Evolutionary conservation across 805 yeast genomes (phyloP), one percentile per base, ranked within the genome.

Genomic region (Kazachstania kunashirensis): DNA sequence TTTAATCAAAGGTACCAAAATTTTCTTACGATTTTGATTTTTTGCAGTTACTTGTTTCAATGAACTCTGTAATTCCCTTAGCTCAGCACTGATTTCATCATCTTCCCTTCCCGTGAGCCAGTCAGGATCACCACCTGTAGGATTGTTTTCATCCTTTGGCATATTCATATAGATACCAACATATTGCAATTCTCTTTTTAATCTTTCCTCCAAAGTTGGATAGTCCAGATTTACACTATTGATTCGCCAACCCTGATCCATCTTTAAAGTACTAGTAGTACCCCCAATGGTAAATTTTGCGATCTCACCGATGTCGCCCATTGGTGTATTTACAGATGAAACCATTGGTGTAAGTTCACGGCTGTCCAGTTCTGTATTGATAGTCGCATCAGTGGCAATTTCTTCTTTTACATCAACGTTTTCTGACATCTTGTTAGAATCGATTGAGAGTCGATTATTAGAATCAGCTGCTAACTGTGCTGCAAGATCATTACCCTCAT

Each of bases 1-100:
- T 47, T 86, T 89, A 12, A 92, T 70, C 1, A 79, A 49, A 1
- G 95, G 94, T 18, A 78, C 62, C 25, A 92, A 53, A 28, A 66
- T 62, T 40, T 73, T 68, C 57, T 84, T 84, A 37, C 89, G 67
- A 42, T 70, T 73, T 39, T 77, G 70, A 56, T 92, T 92, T 39
- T 73, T 65, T 17, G 63, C 65, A 3, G 78, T 71, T 0, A 79
- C 77, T 15, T 67, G 70, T 44, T 69, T 73, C 40, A 92, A 64
- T 40, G 81, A 77, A 31, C 65, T 63, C 52, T 92, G 96, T 34
- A 89, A 63, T 12, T 55, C 57, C 40, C 98, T 68, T 43, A 92
- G 63, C 53, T 89, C 96, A 1, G 80, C 77, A 43, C 94, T 79
- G 4, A 92, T 75, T 59, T 92, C 97, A 61, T 92, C 99, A 57